phyloP scores from a whole-genome alignment of 2,329 filamentous ascomycete species.

The Hypoxylon sp. region DNA sequence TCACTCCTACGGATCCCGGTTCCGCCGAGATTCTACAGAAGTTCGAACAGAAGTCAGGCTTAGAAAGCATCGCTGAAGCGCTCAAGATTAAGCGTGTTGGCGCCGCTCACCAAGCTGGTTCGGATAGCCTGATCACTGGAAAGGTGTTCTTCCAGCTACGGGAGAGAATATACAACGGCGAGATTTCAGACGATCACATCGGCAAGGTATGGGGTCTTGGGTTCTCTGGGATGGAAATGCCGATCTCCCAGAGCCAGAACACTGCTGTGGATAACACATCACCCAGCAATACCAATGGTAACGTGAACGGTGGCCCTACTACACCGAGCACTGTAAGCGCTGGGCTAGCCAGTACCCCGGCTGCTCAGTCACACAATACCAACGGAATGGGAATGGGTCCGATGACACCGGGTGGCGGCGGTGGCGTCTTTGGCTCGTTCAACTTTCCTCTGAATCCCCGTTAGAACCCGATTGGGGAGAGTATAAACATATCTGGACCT shows the following conservation, averaged over 20 bases:
- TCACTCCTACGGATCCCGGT: constrained; percentile 74
- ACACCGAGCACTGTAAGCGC: constrained; percentile 78
- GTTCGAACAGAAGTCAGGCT: constrained; percentile 89
- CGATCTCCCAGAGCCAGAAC: constrained; percentile 44
- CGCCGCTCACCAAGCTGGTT: constrained; percentile 91
- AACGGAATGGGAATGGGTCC: constrained; percentile 75
- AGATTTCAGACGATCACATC: constrained; percentile 84
- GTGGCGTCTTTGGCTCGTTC: constrained; percentile 83
- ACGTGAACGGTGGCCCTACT: constrained; percentile 64
- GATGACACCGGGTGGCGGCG: constrained; percentile 83
- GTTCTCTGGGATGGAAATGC: constrained; percentile 72
- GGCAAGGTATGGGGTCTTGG: constrained; percentile 96
- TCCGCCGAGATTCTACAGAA: constrained; percentile 83
- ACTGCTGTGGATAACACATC: constrained; percentile 58
- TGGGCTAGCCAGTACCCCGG: constrained; percentile 65
- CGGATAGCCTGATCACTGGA: constrained; percentile 92
- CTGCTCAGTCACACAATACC: constrained; percentile 67
- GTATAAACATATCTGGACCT: constrained; percentile 13
- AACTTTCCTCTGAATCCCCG: constrained; percentile 61
- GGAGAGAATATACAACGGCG: constrained; percentile 87
- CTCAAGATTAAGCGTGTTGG: constrained; percentile 92
- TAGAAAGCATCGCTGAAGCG: constrained; percentile 94
- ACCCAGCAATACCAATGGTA: constrained; percentile 58
- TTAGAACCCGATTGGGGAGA: constrained; percentile 52
- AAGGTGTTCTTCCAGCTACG: constrained; percentile 95